Base-by-base conservation (phyloP, 202 grass and related monocot genomes). In the Zoysia matrella region DNA sequence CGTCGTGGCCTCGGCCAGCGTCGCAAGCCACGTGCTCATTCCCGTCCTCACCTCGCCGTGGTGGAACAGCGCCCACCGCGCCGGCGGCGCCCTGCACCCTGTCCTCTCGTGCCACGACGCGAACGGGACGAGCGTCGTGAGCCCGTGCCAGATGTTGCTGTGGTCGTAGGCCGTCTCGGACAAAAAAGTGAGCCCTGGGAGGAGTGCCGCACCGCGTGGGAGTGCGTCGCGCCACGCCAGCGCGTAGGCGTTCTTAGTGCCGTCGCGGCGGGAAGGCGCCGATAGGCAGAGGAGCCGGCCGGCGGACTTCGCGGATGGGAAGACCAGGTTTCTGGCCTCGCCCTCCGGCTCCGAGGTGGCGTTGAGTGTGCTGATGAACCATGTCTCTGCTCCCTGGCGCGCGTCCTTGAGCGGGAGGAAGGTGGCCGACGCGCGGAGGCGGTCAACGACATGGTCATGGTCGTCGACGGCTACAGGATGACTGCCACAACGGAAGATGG, bases 151-250 rank as follows among this genome's bases (percentile, higher is more conserved):
- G 46, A 92, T 43, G 68, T 95, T 95, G 49, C 0, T 8, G 80
- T 95, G 87, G 67, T 92, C 83, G 50, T 90, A 95, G 62, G 82
- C 78, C 1, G 93, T 92, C 39, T 95, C 93, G 3, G 93, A 92
- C 22, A 95, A 52, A 46, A 86, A 90, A 0, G 90, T n/a, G 6
- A 95, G 80, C 2, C 90, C 93, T 0, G 49, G 60, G 4, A 84
- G 77, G 39, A 92, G 62, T 12, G 61, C 80, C 8, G 73, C 80
- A 8, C 50, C 78, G 15, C 1, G 67, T 1, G 93, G 93, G 6
- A 95, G 79, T 6, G 87, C 83, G 41, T 92, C 83, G 11, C 50
- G 77, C 82, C 83, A 92, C 1, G 90, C 90, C 8, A 95, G 72
- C 3, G 85, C 87, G 7, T 92, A 96, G 1, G 82, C 65, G 73